Base-by-base conservation (phyloP, 257 asterid species). In the Solanum piurae region DNA sequence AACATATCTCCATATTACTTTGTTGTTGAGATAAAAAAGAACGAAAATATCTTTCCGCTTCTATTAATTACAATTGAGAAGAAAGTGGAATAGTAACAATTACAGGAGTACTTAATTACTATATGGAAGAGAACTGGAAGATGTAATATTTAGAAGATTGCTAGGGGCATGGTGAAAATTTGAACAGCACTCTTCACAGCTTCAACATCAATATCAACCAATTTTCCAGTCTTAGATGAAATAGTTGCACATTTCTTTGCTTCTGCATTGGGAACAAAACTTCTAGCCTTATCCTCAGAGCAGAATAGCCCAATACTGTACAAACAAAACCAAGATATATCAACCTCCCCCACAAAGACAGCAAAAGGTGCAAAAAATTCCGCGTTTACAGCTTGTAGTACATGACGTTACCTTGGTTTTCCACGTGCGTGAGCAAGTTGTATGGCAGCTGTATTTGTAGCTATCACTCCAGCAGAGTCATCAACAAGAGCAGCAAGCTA, bases 401-500 rank as follows among this genome's bases (percentile, higher is more conserved):
- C n/a, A 85, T 21, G 87, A 71, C 86, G n/a, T 85, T 88, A 95
- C 99, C 99, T 93, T 68, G 98, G 98, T 89, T 95, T 96, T 86
- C 89, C 91, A 10, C 98, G 96, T 9, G 98, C 95, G 44, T 91
- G 89, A 9, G 98, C 98, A 12, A 96, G 95, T 85, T 94, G 99
- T 55, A 96, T 88, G 23, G 99, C 99, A 31, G 95, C 97, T 38
- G 99, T 96, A 87, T 96, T 96, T 4, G 98, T 93, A 58, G 95
- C 90, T 87, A 96, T 93, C 44, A 96, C 98, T 20, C 99, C 98
- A 27, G 95, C 97, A 8, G 99, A 95, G 69, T 95, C 99, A 72
- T 94, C 95, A 68, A 95, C 89, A 85, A 96, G 93, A 55, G 98
- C 98, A 86, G 98, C 98, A 77, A 96, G 94, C 98, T 96, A 89